phyloP scores from a whole-genome alignment of 1,139 yeast genomes.

The Sugiyamaella neomexicana region DNA sequence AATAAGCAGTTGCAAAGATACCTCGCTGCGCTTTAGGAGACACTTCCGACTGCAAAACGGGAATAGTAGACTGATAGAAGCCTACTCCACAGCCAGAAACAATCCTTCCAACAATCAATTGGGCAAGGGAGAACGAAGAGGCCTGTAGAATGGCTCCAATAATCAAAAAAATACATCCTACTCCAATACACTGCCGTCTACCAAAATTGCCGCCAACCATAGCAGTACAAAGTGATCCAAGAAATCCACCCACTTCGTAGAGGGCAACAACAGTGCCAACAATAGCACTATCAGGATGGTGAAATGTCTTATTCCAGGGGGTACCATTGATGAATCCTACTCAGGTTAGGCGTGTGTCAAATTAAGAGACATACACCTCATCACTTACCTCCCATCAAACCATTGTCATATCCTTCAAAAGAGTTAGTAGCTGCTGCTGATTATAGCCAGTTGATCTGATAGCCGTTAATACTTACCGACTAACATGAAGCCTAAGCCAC shows the following conservation, averaged over 20 bases:
- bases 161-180: constrained; percentile 59
- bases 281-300: constrained; percentile 27
- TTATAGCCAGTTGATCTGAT: background rate
- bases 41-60: constrained; percentile 72
- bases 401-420: constrained; percentile 22
- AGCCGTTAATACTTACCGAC: constrained; percentile 19
- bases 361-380: background rate
- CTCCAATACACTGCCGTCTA: constrained; percentile 58
- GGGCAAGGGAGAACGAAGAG: constrained; percentile 48
- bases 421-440: constrained; percentile 3
- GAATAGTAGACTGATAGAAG: constrained; percentile 59
- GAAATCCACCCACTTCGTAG: constrained; percentile 80
- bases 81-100: constrained; percentile 62
- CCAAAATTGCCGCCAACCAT: constrained; percentile 68
- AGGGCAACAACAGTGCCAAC: constrained; percentile 47
- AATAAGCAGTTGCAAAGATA: constrained; percentile 63
- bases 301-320: constrained; percentile 20
- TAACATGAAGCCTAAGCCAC: constrained; percentile 24
- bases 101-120: constrained; percentile 50
- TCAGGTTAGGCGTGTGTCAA: constrained; percentile 32
- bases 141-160: constrained; percentile 84
- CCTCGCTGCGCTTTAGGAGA: constrained; percentile 71
- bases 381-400: constrained; percentile 23
- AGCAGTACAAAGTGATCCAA: constrained; percentile 40
- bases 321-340: constrained; percentile 20